phyloP scores from a whole-genome alignment of 148 eudicot species.

The Hydrangea macrophylla region DNA sequence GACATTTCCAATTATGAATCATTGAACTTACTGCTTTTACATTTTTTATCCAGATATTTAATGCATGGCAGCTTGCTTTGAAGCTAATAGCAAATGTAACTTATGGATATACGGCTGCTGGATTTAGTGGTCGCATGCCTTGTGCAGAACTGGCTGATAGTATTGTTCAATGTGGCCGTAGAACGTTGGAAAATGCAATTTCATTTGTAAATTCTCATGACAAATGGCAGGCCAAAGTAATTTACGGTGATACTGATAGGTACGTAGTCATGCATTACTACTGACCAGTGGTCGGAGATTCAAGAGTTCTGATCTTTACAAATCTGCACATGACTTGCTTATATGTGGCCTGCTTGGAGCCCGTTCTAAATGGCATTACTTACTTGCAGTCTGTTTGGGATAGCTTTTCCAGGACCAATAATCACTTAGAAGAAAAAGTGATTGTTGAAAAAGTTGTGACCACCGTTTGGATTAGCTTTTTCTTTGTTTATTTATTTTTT shows the following conservation, averaged over 20 bases:
- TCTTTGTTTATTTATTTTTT: too few relatives aligned
- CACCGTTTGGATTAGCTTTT: too few relatives aligned
- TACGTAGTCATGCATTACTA: constrained; percentile 17
- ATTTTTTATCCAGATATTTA: constrained; percentile 47
- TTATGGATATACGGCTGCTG: constrained; percentile 97
- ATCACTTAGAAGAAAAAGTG: too few relatives aligned
- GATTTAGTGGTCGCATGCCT: constrained; percentile 99
- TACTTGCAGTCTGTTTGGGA: too few relatives aligned
- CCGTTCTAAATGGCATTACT: too few relatives aligned
- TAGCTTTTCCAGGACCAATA: too few relatives aligned
- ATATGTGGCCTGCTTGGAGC: too few relatives aligned
- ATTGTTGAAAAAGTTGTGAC: too few relatives aligned
- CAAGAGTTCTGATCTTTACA: not conserved
- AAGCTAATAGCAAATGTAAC: constrained; percentile 96
- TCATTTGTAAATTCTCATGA: constrained; percentile 65
- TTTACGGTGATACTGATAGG: constrained; percentile 99
- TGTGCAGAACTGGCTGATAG: constrained; percentile 99
- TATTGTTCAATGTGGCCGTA: constrained; percentile 97
- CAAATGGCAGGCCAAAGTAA: constrained; percentile 82
- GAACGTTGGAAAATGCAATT: constrained; percentile 89
- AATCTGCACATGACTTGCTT: too few relatives aligned
- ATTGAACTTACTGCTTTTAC: not conserved
- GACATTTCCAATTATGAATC: not conserved
- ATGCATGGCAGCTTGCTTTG: constrained; percentile 95
- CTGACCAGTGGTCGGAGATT: constrained; percentile 1